Evolutionary conservation across 2,329 filamentous ascomycete species (phyloP), one percentile per base, ranked within the genome.

Genomic region (Ascochyta clinopodiicola): DNA sequence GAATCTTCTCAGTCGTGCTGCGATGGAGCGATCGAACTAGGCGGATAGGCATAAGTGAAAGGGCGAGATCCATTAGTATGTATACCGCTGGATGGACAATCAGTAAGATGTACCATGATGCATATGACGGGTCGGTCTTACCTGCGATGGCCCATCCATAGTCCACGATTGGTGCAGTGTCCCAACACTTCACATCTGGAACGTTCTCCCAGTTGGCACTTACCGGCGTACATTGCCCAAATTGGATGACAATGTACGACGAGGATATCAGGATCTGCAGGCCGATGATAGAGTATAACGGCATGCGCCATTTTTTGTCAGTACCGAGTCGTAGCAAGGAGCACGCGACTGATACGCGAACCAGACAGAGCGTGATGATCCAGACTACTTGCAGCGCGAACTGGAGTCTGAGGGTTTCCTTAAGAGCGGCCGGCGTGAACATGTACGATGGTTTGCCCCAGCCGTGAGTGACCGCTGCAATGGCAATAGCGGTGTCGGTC

Each of bases 301-400:
- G 51, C 32, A 44, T 58, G 27, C 57, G 56, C 67, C 68, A 71
- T 8, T 50, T 24, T n/a, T 24, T 56, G 3, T 59, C 60, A 2
- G 45, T 58, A 2, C 62, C 66, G 25, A 66, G 70, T 4, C 65
- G 62, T 24, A 70, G 53, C 13, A 70, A 44, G 13, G 68, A 66
- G 32, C 53, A 61, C 10, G 67, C 65, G n/a, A 71, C 62, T 10
- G 67, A 69, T 5, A 70, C 21, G 9, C 67, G 64, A 19, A 66
- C 61, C 9, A 69, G 51, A 22, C 59, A 62, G 2, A 66, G 39
- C 3, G 66, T 56, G 15, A 71, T n/a, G 24, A 69, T 54, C 67
- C 67, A 70, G 12, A 60, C 56, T 7, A 61, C 62, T 47, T 71
- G 67, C 1, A 68, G 31, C 6, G 62, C 64, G n/a, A 71, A 71